Percentiles rank a stretch among this genome's conserved stretches.
Conservation (phyloP, 208 protist genomes). For the Trypanosoma grayi region DNA sequence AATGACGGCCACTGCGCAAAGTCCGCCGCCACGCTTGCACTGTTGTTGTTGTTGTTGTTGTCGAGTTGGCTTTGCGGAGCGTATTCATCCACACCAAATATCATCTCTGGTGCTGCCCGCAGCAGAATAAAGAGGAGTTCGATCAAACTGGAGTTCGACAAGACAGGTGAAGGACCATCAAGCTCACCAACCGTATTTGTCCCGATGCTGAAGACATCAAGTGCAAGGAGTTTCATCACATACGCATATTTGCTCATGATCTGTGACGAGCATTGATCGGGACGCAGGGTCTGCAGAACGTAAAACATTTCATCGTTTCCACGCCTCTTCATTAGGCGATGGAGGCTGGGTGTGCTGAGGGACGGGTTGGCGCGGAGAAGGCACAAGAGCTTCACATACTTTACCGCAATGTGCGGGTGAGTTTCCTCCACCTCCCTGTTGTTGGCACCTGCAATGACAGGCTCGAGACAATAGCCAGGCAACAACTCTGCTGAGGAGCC, state of each 20-base stretch:
- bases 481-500: slow-evolving; percentile 19
- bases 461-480: slow-evolving; percentile 36
- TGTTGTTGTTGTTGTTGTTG: too few relatives aligned
- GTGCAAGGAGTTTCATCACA: slow-evolving; percentile 75
- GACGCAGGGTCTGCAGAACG: slow-evolving; percentile 48
- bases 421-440: slow-evolving; percentile 37
- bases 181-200: slow-evolving; percentile 35
- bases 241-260: slow-evolving; percentile 87
- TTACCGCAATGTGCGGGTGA: slow-evolving; percentile 63
- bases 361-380: slow-evolving; percentile 63
- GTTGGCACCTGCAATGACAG: slow-evolving; percentile 65
- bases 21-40: slow-evolving; percentile 16
- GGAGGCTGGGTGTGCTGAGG: slow-evolving; percentile 43
- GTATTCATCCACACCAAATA: not conserved
- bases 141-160: slow-evolving; percentile 37
- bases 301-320: slow-evolving; percentile 67
- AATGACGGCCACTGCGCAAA: slow-evolving; percentile 66
- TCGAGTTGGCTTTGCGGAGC: not conserved
- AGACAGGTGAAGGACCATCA: slow-evolving; percentile 22
- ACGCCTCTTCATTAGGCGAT: slow-evolving; percentile 39
- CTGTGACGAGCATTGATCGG: slow-evolving; percentile 42
- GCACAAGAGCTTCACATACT: slow-evolving; percentile 81
- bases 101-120: slow-evolving; percentile 7
- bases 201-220: slow-evolving; percentile 61
- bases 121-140: slow-evolving; percentile 50